Evolutionary conservation across 2,329 filamentous ascomycete genomes (phyloP), one percentile per base, ranked within the genome.

Genomic region (Thyridium curvatum): DNA sequence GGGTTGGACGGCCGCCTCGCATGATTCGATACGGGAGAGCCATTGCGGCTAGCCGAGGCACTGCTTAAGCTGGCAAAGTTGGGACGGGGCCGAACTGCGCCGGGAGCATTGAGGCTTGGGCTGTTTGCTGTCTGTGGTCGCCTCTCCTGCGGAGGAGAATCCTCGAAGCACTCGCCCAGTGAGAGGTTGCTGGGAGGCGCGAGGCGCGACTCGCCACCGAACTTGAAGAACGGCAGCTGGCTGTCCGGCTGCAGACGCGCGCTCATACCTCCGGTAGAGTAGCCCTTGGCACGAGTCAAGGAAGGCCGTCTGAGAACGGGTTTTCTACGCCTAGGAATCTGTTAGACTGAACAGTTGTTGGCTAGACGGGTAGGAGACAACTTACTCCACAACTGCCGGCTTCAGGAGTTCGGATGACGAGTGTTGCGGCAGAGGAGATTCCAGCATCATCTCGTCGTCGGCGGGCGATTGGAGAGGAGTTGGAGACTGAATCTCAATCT

Each of bases 101-200:
- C 69, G 48, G 79, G 69, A 34, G 77, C 65, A 43, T 61, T 68
- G 30, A 51, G 47, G 8, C 47, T 42, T 33, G 69, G 77, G 51
- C 76, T 83, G 54, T 76, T 75, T 38, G 77, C 74, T 29, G 79
- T 77, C 39, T 75, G 67, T 18, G 77, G 67, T 39, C 78, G 71
- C 41, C 76, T 72, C 50, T 90, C 82, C 46, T 83, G 83, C 12
- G 83, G 80, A 3, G 90, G 86, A 12, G 88, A 93, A 48, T 84
- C 79, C 46, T 82, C 73, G 58, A 94, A 94, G 68, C 84, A 88
- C 57, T 94, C 86, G 50, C 82, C 79, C 34, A 93, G 62, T 13
- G 84, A 85, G 47, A 88, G 74, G 12, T 42, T 40, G 46, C 41
- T 52, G 41, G 46, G 47, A 37, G 45, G 46, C 18, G 43, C 41